Evolutionary conservation across 116 monocot genomes (phyloP).

Genomic region (Cymodocea nodosa): DNA sequence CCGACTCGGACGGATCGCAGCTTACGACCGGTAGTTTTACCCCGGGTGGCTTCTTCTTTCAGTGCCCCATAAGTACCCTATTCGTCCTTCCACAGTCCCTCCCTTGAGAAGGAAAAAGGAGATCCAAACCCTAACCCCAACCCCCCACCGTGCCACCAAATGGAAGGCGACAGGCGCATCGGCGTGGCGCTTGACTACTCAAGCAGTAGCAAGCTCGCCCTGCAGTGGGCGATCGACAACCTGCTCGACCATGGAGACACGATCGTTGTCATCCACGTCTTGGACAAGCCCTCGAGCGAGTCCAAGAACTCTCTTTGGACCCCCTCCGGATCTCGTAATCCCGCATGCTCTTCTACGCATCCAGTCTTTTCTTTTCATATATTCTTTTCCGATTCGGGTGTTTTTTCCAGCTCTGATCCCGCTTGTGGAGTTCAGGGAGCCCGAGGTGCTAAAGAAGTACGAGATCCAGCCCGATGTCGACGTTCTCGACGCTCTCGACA

Average conservation of each 20-base stretch:
- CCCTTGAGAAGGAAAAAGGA: too few species aligned
- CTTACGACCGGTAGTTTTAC: too few species aligned
- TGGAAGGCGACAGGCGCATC: conserved; percentile 31
- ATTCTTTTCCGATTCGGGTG: not conserved
- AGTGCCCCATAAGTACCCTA: too few species aligned
- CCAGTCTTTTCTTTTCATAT: not conserved
- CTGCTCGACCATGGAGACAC: conserved; percentile 51
- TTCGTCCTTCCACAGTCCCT: too few species aligned
- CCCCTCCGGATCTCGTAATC: conserved; percentile 43
- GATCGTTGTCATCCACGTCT: conserved; percentile 50
- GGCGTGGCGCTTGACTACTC: conserved; percentile 70
- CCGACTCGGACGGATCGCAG: too few species aligned
- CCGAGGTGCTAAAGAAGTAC: conserved; percentile 40
- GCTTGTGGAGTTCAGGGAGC: conserved; percentile 50
- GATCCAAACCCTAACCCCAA: too few species aligned
- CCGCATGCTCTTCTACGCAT: not conserved
- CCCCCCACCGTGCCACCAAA: too few species aligned
- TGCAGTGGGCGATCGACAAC: conserved; percentile 57
- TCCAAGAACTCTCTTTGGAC: conserved; percentile 34
- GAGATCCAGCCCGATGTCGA: conserved; percentile 34
- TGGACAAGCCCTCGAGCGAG: conserved; percentile 10
- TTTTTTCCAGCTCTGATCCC: conserved; percentile 48
- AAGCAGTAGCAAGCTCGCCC: conserved; percentile 51
- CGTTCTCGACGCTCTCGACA: conserved; percentile 61
- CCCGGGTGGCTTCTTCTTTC: too few species aligned